A percentile compares a stretch with the other conserved stretches of the same genome.
These are phyloP conservation scores for Leccinum variabile DNA, from an alignment of 1,284 basidiomycete genomes.

Conservation along the genomic window DNA sequence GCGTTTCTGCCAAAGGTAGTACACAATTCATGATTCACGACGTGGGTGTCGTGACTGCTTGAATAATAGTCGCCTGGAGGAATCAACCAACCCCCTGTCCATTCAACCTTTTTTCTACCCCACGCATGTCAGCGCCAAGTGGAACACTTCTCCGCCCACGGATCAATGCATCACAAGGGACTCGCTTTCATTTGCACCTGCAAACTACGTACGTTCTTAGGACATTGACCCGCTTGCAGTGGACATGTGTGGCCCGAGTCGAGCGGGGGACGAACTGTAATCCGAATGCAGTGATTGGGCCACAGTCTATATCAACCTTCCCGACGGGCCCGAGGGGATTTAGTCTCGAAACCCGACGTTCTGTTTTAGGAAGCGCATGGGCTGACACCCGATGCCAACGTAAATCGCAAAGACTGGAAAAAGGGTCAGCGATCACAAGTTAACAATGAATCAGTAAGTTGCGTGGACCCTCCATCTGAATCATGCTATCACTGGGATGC, in stretches of 20 bases:
- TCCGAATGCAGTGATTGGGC: background rate
- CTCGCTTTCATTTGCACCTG: background rate
- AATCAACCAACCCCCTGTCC: background rate
- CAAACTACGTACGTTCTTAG: background rate
- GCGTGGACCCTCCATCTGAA: background rate
- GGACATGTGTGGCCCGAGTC: background rate
- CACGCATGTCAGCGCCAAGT: background rate
- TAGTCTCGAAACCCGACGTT: no score
- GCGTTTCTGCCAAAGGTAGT: conserved; percentile 26
- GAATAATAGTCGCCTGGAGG: background rate
- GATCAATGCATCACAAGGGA: background rate
- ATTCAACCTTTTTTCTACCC: background rate
- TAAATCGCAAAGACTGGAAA: background rate
- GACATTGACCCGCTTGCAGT: background rate
- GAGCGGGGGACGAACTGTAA: background rate
- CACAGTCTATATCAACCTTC: background rate
- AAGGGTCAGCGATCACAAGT: background rate
- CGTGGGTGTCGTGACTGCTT: background rate
- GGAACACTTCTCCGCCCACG: background rate
- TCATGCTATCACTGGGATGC: background rate
- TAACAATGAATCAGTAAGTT: background rate
- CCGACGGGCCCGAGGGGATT: background rate
- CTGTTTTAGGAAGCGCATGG: no score
- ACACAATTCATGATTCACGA: conserved; percentile 9
- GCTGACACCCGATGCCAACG: no score